phyloP scores from a whole-genome alignment of 2,329 filamentous ascomycete species.

The Mollisia scopiformis region DNA sequence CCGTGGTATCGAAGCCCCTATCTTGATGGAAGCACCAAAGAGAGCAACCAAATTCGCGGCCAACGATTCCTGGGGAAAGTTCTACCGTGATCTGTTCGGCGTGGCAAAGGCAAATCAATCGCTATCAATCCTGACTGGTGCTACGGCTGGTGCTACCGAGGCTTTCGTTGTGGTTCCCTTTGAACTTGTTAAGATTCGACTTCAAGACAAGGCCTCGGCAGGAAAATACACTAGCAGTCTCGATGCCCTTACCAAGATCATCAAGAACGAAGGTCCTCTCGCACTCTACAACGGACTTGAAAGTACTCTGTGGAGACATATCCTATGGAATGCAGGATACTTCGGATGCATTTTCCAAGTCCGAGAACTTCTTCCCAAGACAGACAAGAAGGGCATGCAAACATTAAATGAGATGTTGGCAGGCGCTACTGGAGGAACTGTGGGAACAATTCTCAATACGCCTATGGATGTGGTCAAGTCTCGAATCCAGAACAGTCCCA shows the following conservation, averaged over 20 bases:
- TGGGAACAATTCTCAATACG: conserved; percentile 91
- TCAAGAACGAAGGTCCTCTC: conserved; percentile 80
- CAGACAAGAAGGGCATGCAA: conserved; percentile 79
- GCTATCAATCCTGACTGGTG: conserved; percentile 90
- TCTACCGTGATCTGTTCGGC: conserved; percentile 89
- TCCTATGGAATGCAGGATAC: conserved; percentile 93
- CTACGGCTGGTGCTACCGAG: conserved; percentile 93
- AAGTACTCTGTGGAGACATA: conserved; percentile 94
- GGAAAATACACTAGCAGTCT: conserved; percentile 84
- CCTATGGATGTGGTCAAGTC: conserved; percentile 98
- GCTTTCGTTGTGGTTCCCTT: conserved; percentile 97
- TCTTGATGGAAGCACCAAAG: conserved; percentile 97
- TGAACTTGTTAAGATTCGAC: conserved; percentile 96
- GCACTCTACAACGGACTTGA: conserved; percentile 97
- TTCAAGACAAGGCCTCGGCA: conserved; percentile 93
- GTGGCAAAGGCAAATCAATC: conserved; percentile 86
- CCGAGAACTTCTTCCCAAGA: conserved; percentile 77
- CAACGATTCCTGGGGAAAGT: conserved; percentile 96
- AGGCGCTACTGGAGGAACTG: conserved; percentile 84
- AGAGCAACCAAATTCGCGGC: conserved; percentile 98
- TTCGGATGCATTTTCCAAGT: conserved; percentile 99
- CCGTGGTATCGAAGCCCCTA: conserved; percentile 92
- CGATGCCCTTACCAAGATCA: conserved; percentile 80
- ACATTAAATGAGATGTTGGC: conserved; percentile 87
- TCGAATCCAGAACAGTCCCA: conserved; percentile 91